These are phyloP conservation scores for Cucumis sativus DNA, from an alignment of 306 rosid genomes.

Conservation along the genomic window DNA sequence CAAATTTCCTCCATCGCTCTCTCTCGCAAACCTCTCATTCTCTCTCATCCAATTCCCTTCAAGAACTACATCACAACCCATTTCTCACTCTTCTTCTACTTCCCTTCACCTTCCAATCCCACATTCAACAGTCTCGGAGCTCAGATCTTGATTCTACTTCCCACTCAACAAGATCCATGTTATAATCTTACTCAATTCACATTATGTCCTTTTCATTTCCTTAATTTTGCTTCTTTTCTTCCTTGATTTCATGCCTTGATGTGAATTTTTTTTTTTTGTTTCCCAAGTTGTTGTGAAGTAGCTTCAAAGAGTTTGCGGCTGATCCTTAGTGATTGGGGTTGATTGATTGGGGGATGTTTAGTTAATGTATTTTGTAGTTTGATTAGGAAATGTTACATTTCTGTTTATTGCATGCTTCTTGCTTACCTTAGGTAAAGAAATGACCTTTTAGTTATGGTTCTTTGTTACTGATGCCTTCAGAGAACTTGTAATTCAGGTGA, in stretches of 20 bases:
- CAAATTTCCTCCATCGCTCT: background rate
- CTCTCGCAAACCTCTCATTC: background rate
- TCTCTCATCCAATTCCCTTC: background rate
- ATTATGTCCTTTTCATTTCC: background rate
- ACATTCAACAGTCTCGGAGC: background rate
- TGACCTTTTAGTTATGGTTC: background rate
- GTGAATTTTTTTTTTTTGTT: background rate
- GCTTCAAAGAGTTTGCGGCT: background rate
- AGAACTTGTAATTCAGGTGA: background rate
- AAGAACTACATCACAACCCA: background rate
- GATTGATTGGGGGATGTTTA: background rate
- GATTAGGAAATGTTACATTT: background rate
- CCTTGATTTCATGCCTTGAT: background rate
- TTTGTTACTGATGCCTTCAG: background rate
- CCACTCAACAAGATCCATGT: constrained; percentile 1
- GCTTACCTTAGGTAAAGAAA: background rate
- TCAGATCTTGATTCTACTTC: constrained; percentile 8
- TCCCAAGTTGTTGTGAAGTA: background rate
- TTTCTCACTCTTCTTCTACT: background rate
- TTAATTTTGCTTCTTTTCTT: background rate
- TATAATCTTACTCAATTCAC: background rate
- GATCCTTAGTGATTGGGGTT: background rate
- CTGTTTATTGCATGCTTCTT: background rate
- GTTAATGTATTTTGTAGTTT: background rate
- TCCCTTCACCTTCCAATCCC: background rate